Evolutionary conservation across 345 rosid genomes (phyloP).

Genomic region (Pelargonium nanum): DNA sequence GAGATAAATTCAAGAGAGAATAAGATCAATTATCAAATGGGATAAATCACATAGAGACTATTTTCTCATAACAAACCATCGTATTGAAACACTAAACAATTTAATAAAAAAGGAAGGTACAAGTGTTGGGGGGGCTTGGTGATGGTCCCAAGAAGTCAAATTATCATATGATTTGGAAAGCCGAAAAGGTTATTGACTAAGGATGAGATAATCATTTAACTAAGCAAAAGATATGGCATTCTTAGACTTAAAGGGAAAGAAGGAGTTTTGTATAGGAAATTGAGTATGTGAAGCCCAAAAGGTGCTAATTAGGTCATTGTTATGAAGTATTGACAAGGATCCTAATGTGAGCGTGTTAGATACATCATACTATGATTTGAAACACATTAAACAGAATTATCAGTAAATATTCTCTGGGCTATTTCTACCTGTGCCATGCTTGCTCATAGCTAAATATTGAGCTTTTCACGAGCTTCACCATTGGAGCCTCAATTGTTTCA

Average conservation of each 20-base stretch:
- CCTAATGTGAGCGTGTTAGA: background rate
- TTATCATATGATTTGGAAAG: background rate
- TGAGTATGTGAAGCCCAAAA: background rate
- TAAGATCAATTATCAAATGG: background rate
- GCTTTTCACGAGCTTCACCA: slow-evolving; percentile 73
- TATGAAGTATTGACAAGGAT: too few species aligned
- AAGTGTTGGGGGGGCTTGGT: background rate
- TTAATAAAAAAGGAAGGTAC: background rate
- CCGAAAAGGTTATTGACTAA: background rate
- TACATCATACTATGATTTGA: background rate
- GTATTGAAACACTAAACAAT: background rate
- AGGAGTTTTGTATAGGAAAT: background rate
- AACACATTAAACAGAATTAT: slow-evolving; percentile 3
- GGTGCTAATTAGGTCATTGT: too few species aligned
- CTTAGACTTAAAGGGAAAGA: background rate
- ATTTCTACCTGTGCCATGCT: slow-evolving; percentile 89
- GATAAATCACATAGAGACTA: background rate
- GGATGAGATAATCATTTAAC: background rate
- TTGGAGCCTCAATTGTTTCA: slow-evolving; percentile 45
- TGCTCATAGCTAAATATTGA: slow-evolving; percentile 95
- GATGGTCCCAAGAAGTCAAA: background rate
- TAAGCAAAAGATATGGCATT: background rate
- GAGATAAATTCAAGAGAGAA: background rate
- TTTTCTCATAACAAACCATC: slow-evolving; percentile 8
- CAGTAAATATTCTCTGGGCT: slow-evolving; percentile 3